Percentiles rank a stretch among this genome's conserved stretches.
These are phyloP conservation scores for Sporopachydermia quercuum DNA, from an alignment of 805 yeast genomes.

Conservation along the genomic window DNA sequence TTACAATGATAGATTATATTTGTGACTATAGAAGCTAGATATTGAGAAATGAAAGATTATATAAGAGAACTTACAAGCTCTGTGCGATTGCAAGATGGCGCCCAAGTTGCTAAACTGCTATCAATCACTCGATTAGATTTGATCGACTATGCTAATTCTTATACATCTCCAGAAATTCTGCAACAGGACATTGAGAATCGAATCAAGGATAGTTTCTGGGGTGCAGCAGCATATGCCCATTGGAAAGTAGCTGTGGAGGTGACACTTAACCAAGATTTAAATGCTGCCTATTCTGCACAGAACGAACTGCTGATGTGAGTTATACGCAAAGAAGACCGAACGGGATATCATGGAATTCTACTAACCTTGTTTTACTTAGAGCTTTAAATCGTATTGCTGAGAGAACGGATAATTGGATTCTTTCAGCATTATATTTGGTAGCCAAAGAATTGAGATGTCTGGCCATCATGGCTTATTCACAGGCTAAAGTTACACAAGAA, in stretches of 20 bases:
- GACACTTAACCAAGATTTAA: constrained; percentile 9
- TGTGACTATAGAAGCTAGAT: too few relatives aligned
- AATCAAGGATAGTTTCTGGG: constrained; percentile 8
- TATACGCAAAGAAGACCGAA: too few relatives aligned
- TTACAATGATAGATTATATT: too few relatives aligned
- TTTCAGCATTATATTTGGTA: constrained; percentile 15
- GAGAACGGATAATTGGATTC: constrained; percentile 56
- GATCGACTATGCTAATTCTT: constrained; percentile 4
- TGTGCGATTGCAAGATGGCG: constrained; percentile 8
- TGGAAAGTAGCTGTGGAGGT: constrained; percentile 13
- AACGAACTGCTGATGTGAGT: constrained; percentile 15
- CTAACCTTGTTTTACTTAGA: constrained; percentile 15
- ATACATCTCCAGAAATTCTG: too few relatives aligned
- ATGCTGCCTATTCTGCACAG: constrained; percentile 13
- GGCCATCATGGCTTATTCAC: constrained; percentile 9
- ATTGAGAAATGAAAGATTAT: background rate
- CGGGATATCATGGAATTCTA: background rate
- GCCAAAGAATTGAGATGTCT: constrained; percentile 15
- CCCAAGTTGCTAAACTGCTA: constrained; percentile 8
- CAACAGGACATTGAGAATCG: too few relatives aligned
- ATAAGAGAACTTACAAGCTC: background rate
- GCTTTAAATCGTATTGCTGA: constrained; percentile 74
- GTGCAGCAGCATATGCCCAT: constrained; percentile 11
- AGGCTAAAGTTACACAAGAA: background rate
- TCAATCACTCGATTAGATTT: constrained; percentile 8